These are phyloP conservation scores for Trebouxia sp. DNA, from an alignment of 139 green algal genomes.

Conservation along the genomic window DNA sequence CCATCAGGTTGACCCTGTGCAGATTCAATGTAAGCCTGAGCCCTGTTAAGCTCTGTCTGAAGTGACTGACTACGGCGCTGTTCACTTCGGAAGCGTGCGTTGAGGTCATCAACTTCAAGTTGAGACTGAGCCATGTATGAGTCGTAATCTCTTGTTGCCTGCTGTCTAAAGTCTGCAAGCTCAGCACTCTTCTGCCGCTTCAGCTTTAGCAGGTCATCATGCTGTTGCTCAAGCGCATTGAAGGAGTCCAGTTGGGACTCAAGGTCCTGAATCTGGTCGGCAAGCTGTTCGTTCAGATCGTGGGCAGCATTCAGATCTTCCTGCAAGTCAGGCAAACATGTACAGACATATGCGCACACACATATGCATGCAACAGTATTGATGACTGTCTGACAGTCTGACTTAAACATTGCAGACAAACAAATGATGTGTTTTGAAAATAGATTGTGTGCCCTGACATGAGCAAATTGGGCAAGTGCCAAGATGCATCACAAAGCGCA, in stretches of 20 bases:
- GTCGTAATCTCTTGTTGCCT: background rate
- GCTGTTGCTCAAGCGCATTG: background rate
- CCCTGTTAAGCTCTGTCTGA: background rate
- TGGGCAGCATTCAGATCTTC: too few relatives aligned
- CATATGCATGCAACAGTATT: too few relatives aligned
- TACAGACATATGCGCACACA: too few relatives aligned
- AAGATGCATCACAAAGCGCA: too few relatives aligned
- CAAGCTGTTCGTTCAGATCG: conserved; percentile 1
- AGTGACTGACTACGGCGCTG: background rate
- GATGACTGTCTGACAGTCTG: too few relatives aligned
- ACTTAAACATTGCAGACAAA: too few relatives aligned
- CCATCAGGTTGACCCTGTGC: background rate
- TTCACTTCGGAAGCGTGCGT: background rate
- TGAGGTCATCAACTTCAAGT: background rate
- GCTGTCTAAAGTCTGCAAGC: background rate
- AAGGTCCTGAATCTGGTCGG: background rate
- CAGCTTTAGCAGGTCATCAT: background rate
- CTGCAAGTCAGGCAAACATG: too few relatives aligned
- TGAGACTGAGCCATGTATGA: background rate
- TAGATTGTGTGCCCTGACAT: too few relatives aligned
- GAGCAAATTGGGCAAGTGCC: too few relatives aligned
- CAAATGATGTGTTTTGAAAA: too few relatives aligned
- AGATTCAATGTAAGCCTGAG: background rate
- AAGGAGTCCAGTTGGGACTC: background rate
- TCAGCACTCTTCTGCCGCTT: background rate